A percentile compares a stretch with the other conserved stretches of the same genome.
Evolutionary conservation across 441 rosid species (phyloP).

Genomic region (Gossypium gossypioides): DNA sequence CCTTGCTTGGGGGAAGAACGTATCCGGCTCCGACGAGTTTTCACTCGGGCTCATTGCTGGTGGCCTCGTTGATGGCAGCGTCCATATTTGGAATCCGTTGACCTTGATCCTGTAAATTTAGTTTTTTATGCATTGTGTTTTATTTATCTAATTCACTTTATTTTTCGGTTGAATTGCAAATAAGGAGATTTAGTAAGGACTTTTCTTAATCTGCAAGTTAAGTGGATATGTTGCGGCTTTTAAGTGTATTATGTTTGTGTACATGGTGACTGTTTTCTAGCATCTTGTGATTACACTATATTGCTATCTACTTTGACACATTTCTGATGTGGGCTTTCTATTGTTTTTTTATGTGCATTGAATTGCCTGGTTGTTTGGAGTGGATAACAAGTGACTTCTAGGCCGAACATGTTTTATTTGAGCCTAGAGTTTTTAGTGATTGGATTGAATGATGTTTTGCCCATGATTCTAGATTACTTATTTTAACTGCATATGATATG

Average conservation of each 20-base stretch:
- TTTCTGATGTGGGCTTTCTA: not conserved
- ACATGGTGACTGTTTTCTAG: not conserved
- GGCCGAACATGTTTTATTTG: not conserved
- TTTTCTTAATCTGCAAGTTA: not conserved
- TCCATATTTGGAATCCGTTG: constrained; percentile 80
- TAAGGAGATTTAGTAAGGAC: not conserved
- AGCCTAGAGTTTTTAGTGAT: not conserved
- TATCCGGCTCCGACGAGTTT: constrained; percentile 71
- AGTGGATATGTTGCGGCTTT: not conserved
- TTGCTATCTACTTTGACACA: no score
- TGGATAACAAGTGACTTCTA: not conserved
- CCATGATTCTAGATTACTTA: not conserved
- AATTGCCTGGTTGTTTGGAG: not conserved
- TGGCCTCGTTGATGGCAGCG: constrained; percentile 83
- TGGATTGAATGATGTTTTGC: not conserved
- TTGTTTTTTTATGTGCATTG: not conserved
- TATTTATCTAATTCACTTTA: not conserved
- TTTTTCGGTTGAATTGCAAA: constrained; percentile 11
- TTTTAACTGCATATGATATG: not conserved
- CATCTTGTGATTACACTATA: not conserved
- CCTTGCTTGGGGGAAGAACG: constrained; percentile 80
- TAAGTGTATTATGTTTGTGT: not conserved
- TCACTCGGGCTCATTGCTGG: constrained; percentile 86
- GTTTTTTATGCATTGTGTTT: not conserved
- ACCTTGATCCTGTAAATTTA: constrained; percentile 61